Base-by-base conservation (phyloP, 495 filamentous ascomycete genomes). In the Aspergillus leporis region DNA sequence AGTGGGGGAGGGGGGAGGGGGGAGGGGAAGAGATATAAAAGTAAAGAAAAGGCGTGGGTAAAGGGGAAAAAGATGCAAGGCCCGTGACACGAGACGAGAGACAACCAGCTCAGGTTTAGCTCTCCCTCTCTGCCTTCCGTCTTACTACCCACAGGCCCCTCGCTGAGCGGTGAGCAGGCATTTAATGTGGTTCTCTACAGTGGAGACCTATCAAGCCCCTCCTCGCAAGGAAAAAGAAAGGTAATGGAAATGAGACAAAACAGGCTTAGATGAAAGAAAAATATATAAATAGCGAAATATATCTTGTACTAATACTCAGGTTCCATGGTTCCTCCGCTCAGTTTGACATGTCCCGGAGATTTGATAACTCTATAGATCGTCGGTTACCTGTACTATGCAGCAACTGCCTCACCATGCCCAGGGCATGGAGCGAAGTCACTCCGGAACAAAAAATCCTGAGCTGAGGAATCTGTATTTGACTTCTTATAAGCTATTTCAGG, bases 151-250 rank as follows among this genome's bases (percentile, higher is more conserved):
- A 48, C 46, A 48, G 22, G 1, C 43, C 30, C 22, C 36, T 19
- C 25, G 61, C 67, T 47, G 62, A 70, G 70, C 71, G 74, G 73
- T 74, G 69, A 73, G 66, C 53, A 38, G 53, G 61, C 6, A 61
- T 51, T 61, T 60, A 63, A 60, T 60, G 21, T 43, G 13, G 40
- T 18, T 47, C 36, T n/a, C 36, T n/a, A 13, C n/a, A 21, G 31
- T 53, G 48, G 48, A 51, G 9, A 51, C 48, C 25, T 23, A 25
- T 21, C 22, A 36, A 49, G 9, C 16, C 48, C n/a, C n/a, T n/a
- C n/a, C 52, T 43, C 38, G 21, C 51, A 22, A 41, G 19, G 38
- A 54, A 22, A 10, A 40, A 21, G 8, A 5, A 51, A 31, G 31
- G 16, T 19, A 6, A 5, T 16, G 19, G 2, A 51, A 31, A 28